These are phyloP conservation scores for Malus hybrid DNA, from an alignment of 331 rosid genomes.

Conservation along the genomic window DNA sequence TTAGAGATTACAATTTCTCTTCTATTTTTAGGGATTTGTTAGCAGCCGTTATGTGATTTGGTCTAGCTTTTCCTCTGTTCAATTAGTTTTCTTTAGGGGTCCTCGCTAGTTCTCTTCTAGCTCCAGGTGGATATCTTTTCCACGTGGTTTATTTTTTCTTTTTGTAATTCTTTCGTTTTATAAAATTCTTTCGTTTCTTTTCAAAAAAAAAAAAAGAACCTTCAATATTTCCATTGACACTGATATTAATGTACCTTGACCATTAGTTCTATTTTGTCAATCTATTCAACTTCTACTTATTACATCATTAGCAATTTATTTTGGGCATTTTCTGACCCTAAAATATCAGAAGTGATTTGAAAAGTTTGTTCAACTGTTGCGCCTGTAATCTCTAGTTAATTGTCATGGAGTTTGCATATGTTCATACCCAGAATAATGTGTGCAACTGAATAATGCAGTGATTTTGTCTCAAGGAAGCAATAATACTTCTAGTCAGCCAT, in stretches of 20 bases:
- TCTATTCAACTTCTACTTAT: not conserved
- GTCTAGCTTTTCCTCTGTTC: too few relatives aligned
- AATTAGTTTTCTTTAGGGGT: too few relatives aligned
- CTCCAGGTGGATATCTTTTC: too few relatives aligned
- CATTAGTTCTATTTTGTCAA: not conserved
- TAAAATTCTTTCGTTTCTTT: too few relatives aligned
- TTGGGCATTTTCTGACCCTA: not conserved
- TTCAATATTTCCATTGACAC: not conserved
- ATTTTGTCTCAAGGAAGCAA: conserved; percentile 49
- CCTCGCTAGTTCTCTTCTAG: too few relatives aligned
- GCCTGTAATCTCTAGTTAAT: not conserved
- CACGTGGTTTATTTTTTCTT: too few relatives aligned
- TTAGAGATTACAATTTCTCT: too few relatives aligned
- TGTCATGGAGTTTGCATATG: not conserved
- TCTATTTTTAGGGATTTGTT: too few relatives aligned
- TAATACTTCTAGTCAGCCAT: conserved; percentile 43
- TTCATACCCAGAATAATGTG: conserved; percentile 12
- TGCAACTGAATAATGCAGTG: conserved; percentile 23
- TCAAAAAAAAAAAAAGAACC: too few relatives aligned
- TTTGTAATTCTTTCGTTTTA: too few relatives aligned
- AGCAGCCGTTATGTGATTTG: too few relatives aligned
- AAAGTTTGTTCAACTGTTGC: not conserved
- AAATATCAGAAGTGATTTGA: not conserved
- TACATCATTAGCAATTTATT: not conserved
- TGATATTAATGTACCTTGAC: not conserved